A percentile compares a stretch with the other conserved stretches of the same genome.
phyloP scores from a whole-genome alignment of 805 yeast species.

The Naumovozyma baii region DNA sequence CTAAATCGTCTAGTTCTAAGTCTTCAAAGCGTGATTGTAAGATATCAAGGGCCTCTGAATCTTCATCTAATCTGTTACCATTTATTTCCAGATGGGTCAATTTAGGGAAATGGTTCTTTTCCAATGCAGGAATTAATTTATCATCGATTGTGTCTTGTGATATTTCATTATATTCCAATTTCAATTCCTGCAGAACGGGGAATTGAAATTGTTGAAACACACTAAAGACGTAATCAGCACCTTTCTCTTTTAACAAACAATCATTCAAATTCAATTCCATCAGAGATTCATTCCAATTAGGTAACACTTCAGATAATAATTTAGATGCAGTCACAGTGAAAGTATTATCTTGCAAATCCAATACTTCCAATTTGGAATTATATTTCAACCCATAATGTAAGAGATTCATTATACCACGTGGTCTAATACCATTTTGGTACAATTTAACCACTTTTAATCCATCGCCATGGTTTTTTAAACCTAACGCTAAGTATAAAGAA shows the following conservation, averaged over 20 bases:
- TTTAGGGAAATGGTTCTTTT: slow-evolving; percentile 46
- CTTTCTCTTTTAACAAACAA: slow-evolving; percentile 72
- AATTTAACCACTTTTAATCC: slow-evolving; percentile 60
- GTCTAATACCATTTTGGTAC: slow-evolving; percentile 96
- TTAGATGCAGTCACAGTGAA: slow-evolving; percentile 62
- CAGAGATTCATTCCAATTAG: slow-evolving; percentile 52
- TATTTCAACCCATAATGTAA: slow-evolving; percentile 60
- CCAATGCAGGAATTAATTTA: slow-evolving; percentile 40
- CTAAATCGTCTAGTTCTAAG: slow-evolving; percentile 91
- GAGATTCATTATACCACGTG: slow-evolving; percentile 74
- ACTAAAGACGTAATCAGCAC: slow-evolving; percentile 49
- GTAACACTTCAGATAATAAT: slow-evolving; percentile 52
- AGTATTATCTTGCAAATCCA: slow-evolving; percentile 94
- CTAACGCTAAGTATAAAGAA: slow-evolving; percentile 71
- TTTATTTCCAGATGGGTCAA: slow-evolving; percentile 70
- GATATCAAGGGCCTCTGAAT: slow-evolving; percentile 55
- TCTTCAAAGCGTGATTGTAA: slow-evolving; percentile 62
- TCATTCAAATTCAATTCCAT: slow-evolving; percentile 81
- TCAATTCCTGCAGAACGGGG: slow-evolving; percentile 45
- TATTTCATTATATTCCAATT: slow-evolving; percentile 83
- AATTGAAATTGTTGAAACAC: slow-evolving; percentile 37
- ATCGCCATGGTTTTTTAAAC: slow-evolving; percentile 68
- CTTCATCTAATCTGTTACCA: slow-evolving; percentile 91
- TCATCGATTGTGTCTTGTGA: slow-evolving; percentile 52
- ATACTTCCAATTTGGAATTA: slow-evolving; percentile 49